Evolutionary conservation across 1,284 basidiomycete species (phyloP).

Genomic region (Bondarzewia mesenterica): DNA sequence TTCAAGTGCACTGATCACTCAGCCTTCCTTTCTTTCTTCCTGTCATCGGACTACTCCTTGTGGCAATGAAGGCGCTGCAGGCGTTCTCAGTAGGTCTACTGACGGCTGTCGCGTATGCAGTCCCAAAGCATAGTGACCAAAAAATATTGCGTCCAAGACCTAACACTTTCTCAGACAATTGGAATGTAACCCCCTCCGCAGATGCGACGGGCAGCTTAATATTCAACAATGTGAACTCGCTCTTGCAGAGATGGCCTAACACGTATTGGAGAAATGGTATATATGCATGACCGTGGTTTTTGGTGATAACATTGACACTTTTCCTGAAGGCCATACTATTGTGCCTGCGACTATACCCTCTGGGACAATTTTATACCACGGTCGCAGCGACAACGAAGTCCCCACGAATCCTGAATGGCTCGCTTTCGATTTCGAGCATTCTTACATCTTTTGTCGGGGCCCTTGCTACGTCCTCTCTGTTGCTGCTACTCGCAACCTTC

Average conservation of each 20-base stretch:
- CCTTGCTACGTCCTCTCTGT: conserved; percentile 10
- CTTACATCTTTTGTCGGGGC: conserved; percentile 9
- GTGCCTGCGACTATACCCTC: conserved; percentile 12
- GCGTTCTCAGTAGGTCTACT: too few species aligned
- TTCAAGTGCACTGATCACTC: too few species aligned
- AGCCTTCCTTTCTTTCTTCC: too few species aligned
- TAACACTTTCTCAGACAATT: not conserved
- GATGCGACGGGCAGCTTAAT: conserved; percentile 31
- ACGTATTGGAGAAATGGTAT: conserved; percentile 39
- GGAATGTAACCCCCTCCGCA: conserved; percentile 13
- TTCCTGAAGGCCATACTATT: conserved; percentile 1
- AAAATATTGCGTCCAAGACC: not conserved
- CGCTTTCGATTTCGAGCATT: conserved; percentile 16
- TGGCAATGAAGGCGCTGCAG: not conserved
- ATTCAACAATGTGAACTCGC: conserved; percentile 32
- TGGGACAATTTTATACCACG: conserved; percentile 18
- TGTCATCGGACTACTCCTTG: too few species aligned
- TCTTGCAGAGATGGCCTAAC: conserved; percentile 45
- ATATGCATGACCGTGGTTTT: not conserved
- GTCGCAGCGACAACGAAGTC: conserved; percentile 3
- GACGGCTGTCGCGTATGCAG: not conserved
- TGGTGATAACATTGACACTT: not conserved
- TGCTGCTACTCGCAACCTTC: conserved; percentile 10
- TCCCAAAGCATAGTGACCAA: not conserved
- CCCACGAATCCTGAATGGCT: conserved; percentile 15